Evolutionary conservation across 306 rosid genomes (phyloP).

Genomic region (Casuarina glauca): DNA sequence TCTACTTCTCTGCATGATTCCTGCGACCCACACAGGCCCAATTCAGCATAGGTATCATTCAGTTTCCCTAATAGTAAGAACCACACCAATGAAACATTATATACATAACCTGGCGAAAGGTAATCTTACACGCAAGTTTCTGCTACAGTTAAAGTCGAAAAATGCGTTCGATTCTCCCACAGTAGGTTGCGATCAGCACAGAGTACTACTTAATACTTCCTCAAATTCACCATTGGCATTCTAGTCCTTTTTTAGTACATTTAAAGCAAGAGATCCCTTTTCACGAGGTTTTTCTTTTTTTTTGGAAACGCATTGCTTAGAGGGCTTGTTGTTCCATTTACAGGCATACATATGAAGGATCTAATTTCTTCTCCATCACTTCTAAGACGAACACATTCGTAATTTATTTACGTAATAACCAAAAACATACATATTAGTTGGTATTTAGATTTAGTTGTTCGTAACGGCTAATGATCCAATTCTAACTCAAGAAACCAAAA

Average conservation of each 20-base stretch:
- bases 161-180: not conserved
- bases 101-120: not conserved
- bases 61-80: not conserved
- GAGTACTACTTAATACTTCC: not conserved
- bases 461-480: not conserved
- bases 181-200: not conserved
- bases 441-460: not conserved
- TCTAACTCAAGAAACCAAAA: not conserved
- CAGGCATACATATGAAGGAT: not conserved
- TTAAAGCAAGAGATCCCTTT: conserved; percentile 8
- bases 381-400: not conserved
- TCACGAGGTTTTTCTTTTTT: not conserved
- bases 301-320: not conserved
- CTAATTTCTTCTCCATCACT: not conserved
- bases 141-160: not conserved
- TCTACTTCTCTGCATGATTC: conserved; percentile 87
- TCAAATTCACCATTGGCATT: not conserved
- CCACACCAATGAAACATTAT: not conserved
- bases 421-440: not conserved
- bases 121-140: not conserved
- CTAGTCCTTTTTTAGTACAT: not conserved
- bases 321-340: not conserved
- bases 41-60: conserved; percentile 23
- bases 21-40: conserved; percentile 41
- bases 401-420: not conserved